Evolutionary conservation across 2,329 filamentous ascomycete species (phyloP).

Genomic region (Aureobasidium subglaciale): DNA sequence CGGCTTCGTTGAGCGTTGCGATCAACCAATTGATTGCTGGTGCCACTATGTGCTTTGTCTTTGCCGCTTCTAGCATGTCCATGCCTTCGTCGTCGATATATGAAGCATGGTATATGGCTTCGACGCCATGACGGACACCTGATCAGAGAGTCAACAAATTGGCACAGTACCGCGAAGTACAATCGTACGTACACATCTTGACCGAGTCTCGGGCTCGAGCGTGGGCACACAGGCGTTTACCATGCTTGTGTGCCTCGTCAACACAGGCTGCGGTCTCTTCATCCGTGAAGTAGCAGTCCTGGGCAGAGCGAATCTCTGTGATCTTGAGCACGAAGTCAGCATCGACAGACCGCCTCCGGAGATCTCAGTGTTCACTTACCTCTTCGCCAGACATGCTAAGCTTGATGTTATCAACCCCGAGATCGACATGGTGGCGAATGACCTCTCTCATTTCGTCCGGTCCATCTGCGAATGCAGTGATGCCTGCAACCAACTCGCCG

Average conservation of each 20-base stretch:
- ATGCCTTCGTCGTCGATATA: conserved; percentile 40
- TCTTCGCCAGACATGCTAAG: conserved; percentile 27
- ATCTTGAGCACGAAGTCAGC: conserved; percentile 15
- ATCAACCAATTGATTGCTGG: conserved; percentile 40
- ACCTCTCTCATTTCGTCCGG: conserved; percentile 25
- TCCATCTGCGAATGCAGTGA: conserved; percentile 34
- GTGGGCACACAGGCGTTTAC: conserved; percentile 38
- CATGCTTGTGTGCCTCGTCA: conserved; percentile 39
- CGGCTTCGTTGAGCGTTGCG: conserved; percentile 33
- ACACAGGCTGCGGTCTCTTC: conserved; percentile 44
- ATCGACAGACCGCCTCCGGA: too few species aligned
- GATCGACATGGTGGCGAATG: conserved; percentile 24
- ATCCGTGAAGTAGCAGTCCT: conserved; percentile 41
- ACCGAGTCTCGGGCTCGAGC: conserved; percentile 40
- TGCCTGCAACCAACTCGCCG: conserved; percentile 39
- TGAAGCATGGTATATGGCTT: conserved; percentile 43
- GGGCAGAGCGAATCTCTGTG: conserved; percentile 27
- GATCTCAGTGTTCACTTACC: background rate
- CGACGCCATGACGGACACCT: conserved; percentile 33
- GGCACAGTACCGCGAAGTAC: conserved; percentile 17
- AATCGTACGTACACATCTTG: conserved; percentile 33
- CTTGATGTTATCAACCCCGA: conserved; percentile 31
- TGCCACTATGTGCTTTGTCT: conserved; percentile 34
- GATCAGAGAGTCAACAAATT: background rate
- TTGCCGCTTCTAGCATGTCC: conserved; percentile 35